phyloP scores from a whole-genome alignment of 306 rosid species.

The Malus asiatica region DNA sequence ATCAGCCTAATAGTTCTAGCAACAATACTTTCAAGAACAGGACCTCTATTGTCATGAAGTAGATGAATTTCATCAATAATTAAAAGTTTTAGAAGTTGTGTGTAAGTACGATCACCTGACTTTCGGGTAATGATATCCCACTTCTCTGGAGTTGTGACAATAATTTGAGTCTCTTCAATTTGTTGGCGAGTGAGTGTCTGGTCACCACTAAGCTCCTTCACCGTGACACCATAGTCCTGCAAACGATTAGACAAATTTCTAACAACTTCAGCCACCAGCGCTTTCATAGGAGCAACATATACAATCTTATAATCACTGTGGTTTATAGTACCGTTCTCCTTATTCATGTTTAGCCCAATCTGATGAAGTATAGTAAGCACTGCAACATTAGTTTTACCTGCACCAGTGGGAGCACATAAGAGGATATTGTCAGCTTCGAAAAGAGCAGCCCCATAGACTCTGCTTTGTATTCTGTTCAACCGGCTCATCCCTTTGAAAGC shows the following conservation, averaged over 20 bases:
- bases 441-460: conserved; percentile 77
- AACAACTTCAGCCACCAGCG: conserved; percentile 94
- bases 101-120: conserved; percentile 86
- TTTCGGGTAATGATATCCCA: conserved; percentile 86
- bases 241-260: conserved; percentile 82
- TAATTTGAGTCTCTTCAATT: conserved; percentile 83
- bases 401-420: conserved; percentile 95
- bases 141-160: conserved; percentile 92
- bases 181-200: conserved; percentile 77
- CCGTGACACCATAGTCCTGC: conserved; percentile 74
- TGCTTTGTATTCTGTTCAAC: conserved; percentile 83
- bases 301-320: conserved; percentile 78
- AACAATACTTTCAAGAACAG: conserved; percentile 92
- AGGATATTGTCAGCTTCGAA: conserved; percentile 58
- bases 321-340: conserved; percentile 66
- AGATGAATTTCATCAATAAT: conserved; percentile 89
- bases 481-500: conserved; percentile 88
- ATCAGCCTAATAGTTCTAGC: conserved; percentile 94
- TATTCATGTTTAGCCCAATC: conserved; percentile 60
- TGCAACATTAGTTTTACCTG: conserved; percentile 93
- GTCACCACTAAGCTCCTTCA: conserved; percentile 89
- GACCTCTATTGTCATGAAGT: conserved; percentile 92
- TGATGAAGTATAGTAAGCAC: conserved; percentile 87
- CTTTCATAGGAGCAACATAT: conserved; percentile 97
- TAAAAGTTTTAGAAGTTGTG: conserved; percentile 76